Base-by-base conservation (phyloP, 495 filamentous ascomycete genomes). In the Hypoxylon subgilvum region DNA sequence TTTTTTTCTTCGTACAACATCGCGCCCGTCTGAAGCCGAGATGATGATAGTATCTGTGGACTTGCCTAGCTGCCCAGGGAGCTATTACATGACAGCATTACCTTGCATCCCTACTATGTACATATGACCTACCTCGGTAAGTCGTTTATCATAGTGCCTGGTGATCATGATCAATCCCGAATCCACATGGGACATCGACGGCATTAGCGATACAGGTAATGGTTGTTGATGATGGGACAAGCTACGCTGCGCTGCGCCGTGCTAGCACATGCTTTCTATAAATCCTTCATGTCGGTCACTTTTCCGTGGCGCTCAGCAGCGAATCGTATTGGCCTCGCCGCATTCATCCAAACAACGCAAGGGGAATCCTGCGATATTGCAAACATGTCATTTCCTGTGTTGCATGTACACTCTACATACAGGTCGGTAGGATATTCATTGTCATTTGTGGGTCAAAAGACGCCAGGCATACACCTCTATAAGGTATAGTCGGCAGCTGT, bases 241-340 rank as follows among this genome's bases (percentile, higher is more conserved):
- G n/a, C n/a, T n/a, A n/a, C n/a, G n/a, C n/a, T n/a, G 40, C 31
- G 49, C 61, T 64, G 54, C 39, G 61, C 61, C 61, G 54, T 64
- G 27, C 43, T 42, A 40, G 54, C 47, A 59, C 61, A 40, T 58
- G 16, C 43, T 18, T 40, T n/a, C n/a, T 10, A 53, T 27, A 49
- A 57, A 64, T 59, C 61, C 54, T 64, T 59, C 55, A 54, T 54
- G 61, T 44, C 49, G 54, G 39, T 28, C 54, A 64, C 54, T 38
- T 59, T 27, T 59, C 25, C 55, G 61, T 64, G 61, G 61, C 61
- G 54, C 31, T 35, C 22, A 59, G 16, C 39, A 44, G 13, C 34
- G 32, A 23, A 13, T 59, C 39, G 61, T 40, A 59, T 64, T 64
- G 61, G 61, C 40, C 38, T 41, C 46, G 22, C 55, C 50, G 22